phyloP scores from a whole-genome alignment of 257 asterid genomes.

The Capsicum rhomboideum region DNA sequence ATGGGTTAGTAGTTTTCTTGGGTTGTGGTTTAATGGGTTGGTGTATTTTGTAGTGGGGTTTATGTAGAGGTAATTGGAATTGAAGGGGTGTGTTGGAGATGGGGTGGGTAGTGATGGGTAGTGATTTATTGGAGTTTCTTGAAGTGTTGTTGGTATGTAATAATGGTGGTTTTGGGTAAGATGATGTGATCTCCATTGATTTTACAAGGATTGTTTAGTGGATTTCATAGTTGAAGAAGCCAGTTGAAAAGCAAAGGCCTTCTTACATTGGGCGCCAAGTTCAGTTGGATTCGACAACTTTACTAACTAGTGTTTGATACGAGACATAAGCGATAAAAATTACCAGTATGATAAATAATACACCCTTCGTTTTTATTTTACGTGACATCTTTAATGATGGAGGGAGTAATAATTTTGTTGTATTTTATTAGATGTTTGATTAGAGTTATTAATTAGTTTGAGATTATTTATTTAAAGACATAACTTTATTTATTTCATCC shows the following conservation, averaged over 20 bases:
- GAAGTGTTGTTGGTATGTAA: background rate
- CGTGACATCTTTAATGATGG: too few relatives aligned
- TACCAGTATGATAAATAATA: too few relatives aligned
- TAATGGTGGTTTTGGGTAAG: background rate
- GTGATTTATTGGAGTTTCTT: background rate
- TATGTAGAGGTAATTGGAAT: constrained; percentile 33
- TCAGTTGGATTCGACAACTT: background rate
- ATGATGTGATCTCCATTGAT: constrained; percentile 12
- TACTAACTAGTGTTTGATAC: too few relatives aligned
- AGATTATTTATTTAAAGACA: too few relatives aligned
- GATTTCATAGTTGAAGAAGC: background rate
- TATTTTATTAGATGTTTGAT: too few relatives aligned
- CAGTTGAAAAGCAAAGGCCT: background rate
- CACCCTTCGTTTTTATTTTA: too few relatives aligned
- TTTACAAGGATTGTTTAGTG: background rate
- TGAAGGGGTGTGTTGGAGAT: constrained; percentile 25
- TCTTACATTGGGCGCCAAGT: background rate
- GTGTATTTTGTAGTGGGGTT: constrained; percentile 27
- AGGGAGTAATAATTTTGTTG: too few relatives aligned
- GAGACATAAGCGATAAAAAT: too few relatives aligned
- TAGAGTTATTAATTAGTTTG: too few relatives aligned
- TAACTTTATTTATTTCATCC: too few relatives aligned
- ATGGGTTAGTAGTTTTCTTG: constrained; percentile 13
- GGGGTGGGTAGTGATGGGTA: background rate
- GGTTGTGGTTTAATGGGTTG: constrained; percentile 17